phyloP scores from a whole-genome alignment of 768 basidiomycete species.

The Naganishia kalamii region DNA sequence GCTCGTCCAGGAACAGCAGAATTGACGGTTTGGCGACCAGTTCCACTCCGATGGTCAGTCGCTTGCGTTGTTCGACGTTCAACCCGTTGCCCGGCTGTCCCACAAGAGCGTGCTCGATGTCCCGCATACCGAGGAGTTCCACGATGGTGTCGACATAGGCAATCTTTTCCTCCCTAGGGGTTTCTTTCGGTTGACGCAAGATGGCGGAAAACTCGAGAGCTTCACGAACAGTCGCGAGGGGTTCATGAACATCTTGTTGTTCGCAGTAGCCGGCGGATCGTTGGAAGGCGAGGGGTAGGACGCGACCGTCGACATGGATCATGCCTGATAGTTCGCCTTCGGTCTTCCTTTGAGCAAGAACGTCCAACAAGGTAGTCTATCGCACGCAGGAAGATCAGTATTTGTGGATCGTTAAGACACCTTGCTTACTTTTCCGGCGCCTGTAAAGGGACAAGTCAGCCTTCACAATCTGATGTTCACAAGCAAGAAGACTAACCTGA shows the following conservation, averaged over 20 bases:
- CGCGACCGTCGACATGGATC: constrained; percentile 48
- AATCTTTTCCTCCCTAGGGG: constrained; percentile 46
- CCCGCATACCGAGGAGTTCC: constrained; percentile 55
- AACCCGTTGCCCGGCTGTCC: constrained; percentile 30
- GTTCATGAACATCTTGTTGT: constrained; percentile 55
- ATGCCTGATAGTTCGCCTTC: constrained; percentile 45
- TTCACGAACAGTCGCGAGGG: constrained; percentile 56
- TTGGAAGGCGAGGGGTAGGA: constrained; percentile 47
- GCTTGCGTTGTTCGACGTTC: constrained; percentile 40
- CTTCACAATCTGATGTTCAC: too few species aligned
- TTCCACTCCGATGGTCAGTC: constrained; percentile 42
- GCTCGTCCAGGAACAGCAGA: constrained; percentile 49
- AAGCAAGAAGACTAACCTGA: too few species aligned
- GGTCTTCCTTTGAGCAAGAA: constrained; percentile 30
- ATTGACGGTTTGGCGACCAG: constrained; percentile 40
- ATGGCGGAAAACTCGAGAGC: constrained; percentile 49
- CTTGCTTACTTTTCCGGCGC: too few species aligned
- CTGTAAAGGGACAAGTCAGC: too few species aligned
- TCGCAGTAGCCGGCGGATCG: constrained; percentile 47
- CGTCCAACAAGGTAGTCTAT: constrained; percentile 37
- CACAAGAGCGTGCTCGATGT: constrained; percentile 61
- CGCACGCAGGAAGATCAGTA: neutral
- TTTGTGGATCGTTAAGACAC: too few species aligned
- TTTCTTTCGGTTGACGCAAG: constrained; percentile 47
- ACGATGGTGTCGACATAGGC: constrained; percentile 49